Conservation (phyloP, 495 filamentous ascomycete genomes). For the Podospora didyma region DNA sequence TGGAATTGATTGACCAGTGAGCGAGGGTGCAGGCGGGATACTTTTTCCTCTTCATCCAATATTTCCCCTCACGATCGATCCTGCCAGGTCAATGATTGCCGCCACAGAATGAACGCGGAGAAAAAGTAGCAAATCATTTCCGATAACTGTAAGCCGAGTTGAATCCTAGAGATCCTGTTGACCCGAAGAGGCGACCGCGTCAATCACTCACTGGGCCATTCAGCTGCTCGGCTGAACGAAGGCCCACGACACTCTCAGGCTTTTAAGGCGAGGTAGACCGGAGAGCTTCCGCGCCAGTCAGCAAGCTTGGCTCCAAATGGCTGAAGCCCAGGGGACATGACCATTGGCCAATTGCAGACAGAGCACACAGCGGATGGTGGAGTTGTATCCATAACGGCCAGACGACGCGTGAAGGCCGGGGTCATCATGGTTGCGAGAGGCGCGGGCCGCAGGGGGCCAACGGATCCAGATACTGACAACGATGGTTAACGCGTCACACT, state of each 20-base stretch:
- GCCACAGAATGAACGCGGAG: not conserved
- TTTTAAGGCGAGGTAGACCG: not conserved
- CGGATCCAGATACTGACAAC: not conserved
- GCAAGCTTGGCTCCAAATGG: not conserved
- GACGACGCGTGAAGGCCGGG: slow-evolving; percentile 7
- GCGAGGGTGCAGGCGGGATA: not conserved
- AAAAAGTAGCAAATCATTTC: not conserved
- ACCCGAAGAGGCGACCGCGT: not conserved
- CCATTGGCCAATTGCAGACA: slow-evolving; percentile 8
- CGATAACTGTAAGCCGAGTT: not conserved
- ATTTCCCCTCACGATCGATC: not conserved
- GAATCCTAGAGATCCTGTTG: not conserved
- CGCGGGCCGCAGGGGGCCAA: slow-evolving; percentile 1
- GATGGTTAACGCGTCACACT: not conserved
- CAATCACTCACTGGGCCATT: not conserved
- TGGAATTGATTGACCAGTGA: not conserved
- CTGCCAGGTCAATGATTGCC: not conserved
- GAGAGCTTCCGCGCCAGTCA: not conserved
- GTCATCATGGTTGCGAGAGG: slow-evolving; percentile 4
- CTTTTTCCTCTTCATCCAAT: not conserved
- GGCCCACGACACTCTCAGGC: not conserved
- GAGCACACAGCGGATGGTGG: not conserved
- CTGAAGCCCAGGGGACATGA: not conserved
- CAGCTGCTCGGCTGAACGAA: not conserved
- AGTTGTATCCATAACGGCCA: slow-evolving; percentile 3